Conservation (phyloP, 2,329 filamentous ascomycete genomes). For the Trichoderma sp. region DNA sequence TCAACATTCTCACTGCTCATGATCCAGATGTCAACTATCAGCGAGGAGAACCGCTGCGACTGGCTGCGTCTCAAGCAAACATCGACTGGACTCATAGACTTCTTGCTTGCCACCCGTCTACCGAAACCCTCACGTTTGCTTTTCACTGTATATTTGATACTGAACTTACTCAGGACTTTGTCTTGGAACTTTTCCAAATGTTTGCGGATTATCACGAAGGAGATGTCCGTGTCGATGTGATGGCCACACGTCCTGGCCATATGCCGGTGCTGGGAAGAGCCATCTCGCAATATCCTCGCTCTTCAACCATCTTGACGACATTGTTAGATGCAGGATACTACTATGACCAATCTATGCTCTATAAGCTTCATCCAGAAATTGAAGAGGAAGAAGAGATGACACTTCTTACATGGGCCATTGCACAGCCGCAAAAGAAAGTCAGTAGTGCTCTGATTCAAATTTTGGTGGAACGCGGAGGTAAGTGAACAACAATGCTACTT, state of each 20-base stretch:
- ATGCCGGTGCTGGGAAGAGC: slow-evolving; percentile 58
- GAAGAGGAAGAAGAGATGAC: slow-evolving; percentile 60
- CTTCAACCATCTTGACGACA: slow-evolving; percentile 54
- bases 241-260: slow-evolving; percentile 48
- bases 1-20: slow-evolving; percentile 45
- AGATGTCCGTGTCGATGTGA: slow-evolving; percentile 54
- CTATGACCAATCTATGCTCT: slow-evolving; percentile 56
- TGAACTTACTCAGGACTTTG: slow-evolving; percentile 53
- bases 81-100: slow-evolving; percentile 54
- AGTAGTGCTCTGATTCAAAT: slow-evolving; percentile 61
- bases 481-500: slow-evolving; percentile 29
- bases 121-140: slow-evolving; percentile 54
- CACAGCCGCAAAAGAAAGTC: slow-evolving; percentile 65
- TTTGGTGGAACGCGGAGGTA: slow-evolving; percentile 53
- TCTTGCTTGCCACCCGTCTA: slow-evolving; percentile 54
- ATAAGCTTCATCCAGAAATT: slow-evolving; percentile 49
- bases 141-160: slow-evolving; percentile 62
- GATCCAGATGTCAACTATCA: slow-evolving; percentile 55
- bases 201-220: slow-evolving; percentile 56
- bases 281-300: slow-evolving; percentile 59
- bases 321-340: slow-evolving; percentile 63
- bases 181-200: slow-evolving; percentile 54
- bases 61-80: slow-evolving; percentile 58
- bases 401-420: slow-evolving; percentile 63
- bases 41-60: slow-evolving; percentile 57